These are phyloP conservation scores for Cucurbita maxima DNA, from an alignment of 306 rosid species.

Conservation along the genomic window DNA sequence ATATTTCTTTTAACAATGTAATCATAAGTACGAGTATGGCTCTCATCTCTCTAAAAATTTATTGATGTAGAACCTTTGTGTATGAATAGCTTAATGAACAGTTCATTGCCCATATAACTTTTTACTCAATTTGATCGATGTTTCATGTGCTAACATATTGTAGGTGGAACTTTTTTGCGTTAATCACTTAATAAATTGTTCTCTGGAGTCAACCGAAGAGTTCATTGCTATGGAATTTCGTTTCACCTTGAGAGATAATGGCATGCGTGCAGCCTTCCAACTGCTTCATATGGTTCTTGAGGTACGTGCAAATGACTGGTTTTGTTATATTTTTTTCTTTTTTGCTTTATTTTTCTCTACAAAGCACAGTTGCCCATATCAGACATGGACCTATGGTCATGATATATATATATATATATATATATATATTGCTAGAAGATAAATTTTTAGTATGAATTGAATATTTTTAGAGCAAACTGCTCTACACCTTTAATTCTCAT, in stretches of 20 bases:
- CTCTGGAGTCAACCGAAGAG: slow-evolving; percentile 96
- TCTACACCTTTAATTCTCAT: neutral
- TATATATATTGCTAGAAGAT: neutral
- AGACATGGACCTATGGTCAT: neutral
- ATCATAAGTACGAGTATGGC: neutral
- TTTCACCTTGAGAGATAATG: slow-evolving; percentile 85
- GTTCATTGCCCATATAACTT: slow-evolving; percentile 55
- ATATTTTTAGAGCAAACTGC: neutral
- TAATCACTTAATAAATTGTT: slow-evolving; percentile 89
- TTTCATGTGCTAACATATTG: neutral
- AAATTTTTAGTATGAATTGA: neutral
- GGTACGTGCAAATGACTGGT: slow-evolving; percentile 26
- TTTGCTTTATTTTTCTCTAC: neutral
- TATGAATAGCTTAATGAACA: slow-evolving; percentile 73
- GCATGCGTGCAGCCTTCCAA: slow-evolving; percentile 98
- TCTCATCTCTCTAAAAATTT: neutral
- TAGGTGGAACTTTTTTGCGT: slow-evolving; percentile 99
- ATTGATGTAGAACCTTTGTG: slow-evolving; percentile 48
- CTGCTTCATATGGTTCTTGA: slow-evolving; percentile 98
- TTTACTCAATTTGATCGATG: neutral
- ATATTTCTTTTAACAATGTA: neutral
- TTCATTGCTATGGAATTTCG: slow-evolving; percentile 97
- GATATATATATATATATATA: neutral
- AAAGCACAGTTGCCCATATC: neutral
- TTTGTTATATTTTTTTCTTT: neutral